A percentile compares a stretch with the other conserved stretches of the same genome.
Evolutionary conservation across 345 rosid species (phyloP).

Genomic region (Clausena lansium): DNA sequence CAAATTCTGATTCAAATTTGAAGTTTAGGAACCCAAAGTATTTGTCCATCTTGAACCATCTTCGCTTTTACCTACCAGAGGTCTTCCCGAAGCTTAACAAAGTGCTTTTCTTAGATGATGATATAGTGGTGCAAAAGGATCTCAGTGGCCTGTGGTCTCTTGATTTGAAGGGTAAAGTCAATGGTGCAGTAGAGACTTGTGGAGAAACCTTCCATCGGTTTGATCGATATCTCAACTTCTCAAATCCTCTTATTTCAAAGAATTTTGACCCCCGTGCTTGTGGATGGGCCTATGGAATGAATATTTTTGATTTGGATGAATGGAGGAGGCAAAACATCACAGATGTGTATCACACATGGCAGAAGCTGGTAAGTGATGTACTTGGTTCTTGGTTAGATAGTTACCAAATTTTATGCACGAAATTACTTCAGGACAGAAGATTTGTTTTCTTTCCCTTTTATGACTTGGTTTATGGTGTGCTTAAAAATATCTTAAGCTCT

Average conservation of each 20-base stretch:
- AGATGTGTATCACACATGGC: conserved; percentile 87
- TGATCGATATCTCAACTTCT: conserved; percentile 96
- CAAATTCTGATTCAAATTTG: conserved; percentile 73
- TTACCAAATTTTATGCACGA: neutral
- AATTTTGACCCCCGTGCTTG: conserved; percentile 91
- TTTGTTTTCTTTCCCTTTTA: neutral
- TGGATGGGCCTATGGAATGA: conserved; percentile 99
- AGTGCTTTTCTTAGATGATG: conserved; percentile 93
- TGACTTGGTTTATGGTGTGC: neutral
- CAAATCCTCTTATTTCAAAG: conserved; percentile 86
- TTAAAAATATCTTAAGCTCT: neutral
- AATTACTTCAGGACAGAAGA: neutral
- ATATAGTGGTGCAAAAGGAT: conserved; percentile 91
- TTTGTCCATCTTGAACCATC: conserved; percentile 92
- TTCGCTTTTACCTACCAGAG: conserved; percentile 96
- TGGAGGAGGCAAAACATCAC: conserved; percentile 94
- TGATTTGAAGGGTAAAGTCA: conserved; percentile 90
- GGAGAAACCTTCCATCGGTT: conserved; percentile 95
- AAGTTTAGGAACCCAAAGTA: conserved; percentile 97
- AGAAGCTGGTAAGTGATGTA: conserved; percentile 65
- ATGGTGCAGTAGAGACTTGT: conserved; percentile 99
- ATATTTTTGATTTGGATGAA: conserved; percentile 78
- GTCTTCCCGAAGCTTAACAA: conserved; percentile 88
- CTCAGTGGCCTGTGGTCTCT: conserved; percentile 79
- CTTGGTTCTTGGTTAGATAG: conserved; percentile 10